A percentile compares a stretch with the other conserved stretches of the same genome.
phyloP scores from a whole-genome alignment of 306 rosid species.

The Oxytropis ochrocephala region DNA sequence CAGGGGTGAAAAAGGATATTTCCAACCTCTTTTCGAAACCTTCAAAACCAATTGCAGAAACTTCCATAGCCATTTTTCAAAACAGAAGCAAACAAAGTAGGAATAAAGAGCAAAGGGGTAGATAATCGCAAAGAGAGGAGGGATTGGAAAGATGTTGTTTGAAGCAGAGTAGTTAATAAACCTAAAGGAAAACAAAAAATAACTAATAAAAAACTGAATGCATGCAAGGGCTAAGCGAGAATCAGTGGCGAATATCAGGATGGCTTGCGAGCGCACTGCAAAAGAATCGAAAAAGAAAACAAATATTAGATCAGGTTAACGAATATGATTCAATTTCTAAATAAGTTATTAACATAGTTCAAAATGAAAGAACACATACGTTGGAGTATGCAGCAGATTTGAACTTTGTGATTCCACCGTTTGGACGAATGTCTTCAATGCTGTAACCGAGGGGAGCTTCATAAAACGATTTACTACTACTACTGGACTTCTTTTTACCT shows the following conservation, averaged over 20 bases:
- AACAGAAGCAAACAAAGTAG: not conserved
- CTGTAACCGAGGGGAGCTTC: constrained; percentile 91
- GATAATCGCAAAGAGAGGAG: constrained; percentile 36
- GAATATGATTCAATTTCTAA: too few species aligned
- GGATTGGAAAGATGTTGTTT: constrained; percentile 34
- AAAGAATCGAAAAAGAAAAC: not conserved
- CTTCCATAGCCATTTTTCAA: constrained; percentile 33
- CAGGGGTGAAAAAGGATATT: constrained; percentile 42
- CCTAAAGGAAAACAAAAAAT: constrained; percentile 14
- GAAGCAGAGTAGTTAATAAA: constrained; percentile 36
- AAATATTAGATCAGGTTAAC: too few species aligned
- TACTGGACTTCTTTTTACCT: constrained; percentile 72
- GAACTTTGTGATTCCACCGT: constrained; percentile 84
- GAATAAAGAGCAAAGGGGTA: constrained; percentile 3
- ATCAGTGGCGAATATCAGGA: constrained; percentile 41
- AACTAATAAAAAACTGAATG: constrained; percentile 7
- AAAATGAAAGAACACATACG: constrained; percentile 32
- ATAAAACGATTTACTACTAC: constrained; percentile 55
- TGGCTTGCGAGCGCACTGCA: constrained; percentile 93
- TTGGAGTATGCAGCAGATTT: constrained; percentile 90
- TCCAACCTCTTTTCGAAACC: constrained; percentile 69
- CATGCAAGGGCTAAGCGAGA: not conserved
- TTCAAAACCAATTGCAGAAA: constrained; percentile 67
- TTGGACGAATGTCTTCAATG: constrained; percentile 83
- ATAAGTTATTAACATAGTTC: too few species aligned